Evolutionary conservation across 2,329 filamentous ascomycete genomes (phyloP), one percentile per base, ranked within the genome.

Genomic region (Proliferodiscus dingleyae): DNA sequence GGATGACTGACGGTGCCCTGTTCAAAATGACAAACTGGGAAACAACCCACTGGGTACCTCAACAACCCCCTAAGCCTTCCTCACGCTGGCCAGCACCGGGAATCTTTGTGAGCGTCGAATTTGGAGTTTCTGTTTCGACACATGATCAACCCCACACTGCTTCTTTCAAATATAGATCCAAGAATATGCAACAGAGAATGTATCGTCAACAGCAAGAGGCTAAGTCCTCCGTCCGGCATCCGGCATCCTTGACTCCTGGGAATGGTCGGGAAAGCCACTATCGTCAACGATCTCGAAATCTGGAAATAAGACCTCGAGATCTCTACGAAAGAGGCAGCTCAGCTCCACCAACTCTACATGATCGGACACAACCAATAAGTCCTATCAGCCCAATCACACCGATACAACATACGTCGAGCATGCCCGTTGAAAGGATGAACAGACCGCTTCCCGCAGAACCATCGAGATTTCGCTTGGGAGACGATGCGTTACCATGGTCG

Each of bases 401-500:
- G 2, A 21, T 34, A 9, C 16, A 23, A 19, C 38, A 37, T 37
- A 38, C 37, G n/a, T 11, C 15, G 8, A 39, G 11, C 40, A 45
- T 45, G 26, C 28, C 26, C 15, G 3, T 45, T 41, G 41, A 45
- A 33, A 46, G 41, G 34, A 37, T 36, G 9, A 51, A 59, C n/a
- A 49, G 55, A 21, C 59, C 59, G 3, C 52, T 62, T 19, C 60
- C 61, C 11, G 50, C 59, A 34, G 37, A 55, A 15, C 61, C 61
- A 15, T 59, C 59, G 18, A 47, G 48, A 28, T 64, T 62, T 46
- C 58, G 61, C 34, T 56, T 64, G 1, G 61, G 61, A 4, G 61
- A 63, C 36, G 58, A 56, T 26, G 58, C 51, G 21, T 37, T 64
- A 13, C 61, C 61, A 24, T 64, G 61, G 61, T 57, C 59, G 16